Evolutionary conservation across 345 rosid genomes (phyloP).

Genomic region (Crucihimalaya himalaica): DNA sequence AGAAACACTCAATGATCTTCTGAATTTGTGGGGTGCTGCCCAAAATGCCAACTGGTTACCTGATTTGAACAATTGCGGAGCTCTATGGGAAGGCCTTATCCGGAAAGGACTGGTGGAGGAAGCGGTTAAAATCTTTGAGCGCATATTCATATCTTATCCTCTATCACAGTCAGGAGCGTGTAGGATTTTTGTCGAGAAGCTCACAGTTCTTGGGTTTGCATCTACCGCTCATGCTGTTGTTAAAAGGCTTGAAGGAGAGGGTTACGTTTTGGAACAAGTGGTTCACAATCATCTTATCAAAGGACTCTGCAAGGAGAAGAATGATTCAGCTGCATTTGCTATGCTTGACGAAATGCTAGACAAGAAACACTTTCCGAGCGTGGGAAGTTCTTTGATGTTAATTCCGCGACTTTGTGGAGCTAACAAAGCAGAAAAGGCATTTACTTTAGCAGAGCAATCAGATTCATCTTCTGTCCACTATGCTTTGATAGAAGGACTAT

Average conservation of each 20-base stretch:
- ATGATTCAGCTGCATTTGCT: conserved; percentile 45
- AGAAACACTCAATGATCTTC: conserved; percentile 45
- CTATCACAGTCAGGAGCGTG: conserved; percentile 42
- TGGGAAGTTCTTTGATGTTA: conserved; percentile 46
- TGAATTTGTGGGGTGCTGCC: conserved; percentile 50
- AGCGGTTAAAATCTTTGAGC: conserved; percentile 62
- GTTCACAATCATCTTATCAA: conserved; percentile 52
- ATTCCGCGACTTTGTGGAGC: conserved; percentile 57
- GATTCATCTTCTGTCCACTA: conserved; percentile 38
- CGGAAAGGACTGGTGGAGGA: conserved; percentile 53
- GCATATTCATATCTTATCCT: conserved; percentile 43
- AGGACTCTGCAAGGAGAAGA: conserved; percentile 57
- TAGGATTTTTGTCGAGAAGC: conserved; percentile 52
- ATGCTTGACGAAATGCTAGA: conserved; percentile 46
- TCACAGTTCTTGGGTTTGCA: conserved; percentile 51
- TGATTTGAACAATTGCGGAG: conserved; percentile 41
- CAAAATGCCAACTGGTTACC: conserved; percentile 55
- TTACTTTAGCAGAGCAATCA: conserved; percentile 42
- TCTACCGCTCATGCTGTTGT: conserved; percentile 45
- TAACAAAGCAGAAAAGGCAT: conserved; percentile 42
- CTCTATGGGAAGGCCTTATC: conserved; percentile 54
- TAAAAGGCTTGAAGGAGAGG: conserved; percentile 50
- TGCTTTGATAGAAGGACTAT: conserved; percentile 57
- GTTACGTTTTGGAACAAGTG: conserved; percentile 45
- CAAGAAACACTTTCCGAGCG: conserved; percentile 40